Evolutionary conservation across 371 early-diverging fungal species (phyloP).

Genomic region (Amoeboaphelidium occidentale): DNA sequence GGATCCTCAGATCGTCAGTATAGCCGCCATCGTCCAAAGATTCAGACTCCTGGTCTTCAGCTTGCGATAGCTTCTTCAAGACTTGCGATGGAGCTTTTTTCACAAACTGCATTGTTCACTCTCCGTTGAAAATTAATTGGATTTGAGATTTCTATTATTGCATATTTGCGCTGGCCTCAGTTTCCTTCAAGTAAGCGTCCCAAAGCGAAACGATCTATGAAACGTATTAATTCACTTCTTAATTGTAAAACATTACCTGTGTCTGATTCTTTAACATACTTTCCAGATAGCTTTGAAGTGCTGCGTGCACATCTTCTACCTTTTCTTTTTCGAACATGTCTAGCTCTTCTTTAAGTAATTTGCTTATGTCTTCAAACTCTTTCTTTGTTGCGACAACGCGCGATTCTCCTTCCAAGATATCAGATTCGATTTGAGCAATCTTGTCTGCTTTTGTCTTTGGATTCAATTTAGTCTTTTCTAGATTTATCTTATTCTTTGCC

Average conservation of each 20-base stretch:
- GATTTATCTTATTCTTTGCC: slow-evolving; percentile 25
- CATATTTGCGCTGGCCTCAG: no score
- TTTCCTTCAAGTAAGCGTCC: no score
- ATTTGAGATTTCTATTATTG: no score
- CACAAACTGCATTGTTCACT: no score
- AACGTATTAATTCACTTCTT: no score
- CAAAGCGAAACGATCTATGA: no score
- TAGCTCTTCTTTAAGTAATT: slow-evolving; percentile 40
- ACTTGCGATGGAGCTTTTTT: no score
- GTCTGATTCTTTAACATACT: slow-evolving; percentile 60
- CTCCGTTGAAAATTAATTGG: no score
- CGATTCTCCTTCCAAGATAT: slow-evolving; percentile 29
- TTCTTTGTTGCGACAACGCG: slow-evolving; percentile 12
- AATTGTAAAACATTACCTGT: no score
- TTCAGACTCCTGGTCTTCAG: no score
- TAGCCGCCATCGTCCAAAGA: background rate
- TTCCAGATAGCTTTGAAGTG: slow-evolving; percentile 41
- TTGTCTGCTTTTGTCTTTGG: slow-evolving; percentile 34
- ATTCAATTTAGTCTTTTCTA: slow-evolving; percentile 26
- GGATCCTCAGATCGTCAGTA: background rate
- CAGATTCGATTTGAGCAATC: slow-evolving; percentile 26
- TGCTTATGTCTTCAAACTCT: slow-evolving; percentile 46
- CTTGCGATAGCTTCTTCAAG: no score
- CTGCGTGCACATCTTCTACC: slow-evolving; percentile 48
- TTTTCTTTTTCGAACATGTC: slow-evolving; percentile 63